These are phyloP conservation scores for Cyclanthera cordifolia DNA, from an alignment of 306 rosid species.

Conservation along the genomic window DNA sequence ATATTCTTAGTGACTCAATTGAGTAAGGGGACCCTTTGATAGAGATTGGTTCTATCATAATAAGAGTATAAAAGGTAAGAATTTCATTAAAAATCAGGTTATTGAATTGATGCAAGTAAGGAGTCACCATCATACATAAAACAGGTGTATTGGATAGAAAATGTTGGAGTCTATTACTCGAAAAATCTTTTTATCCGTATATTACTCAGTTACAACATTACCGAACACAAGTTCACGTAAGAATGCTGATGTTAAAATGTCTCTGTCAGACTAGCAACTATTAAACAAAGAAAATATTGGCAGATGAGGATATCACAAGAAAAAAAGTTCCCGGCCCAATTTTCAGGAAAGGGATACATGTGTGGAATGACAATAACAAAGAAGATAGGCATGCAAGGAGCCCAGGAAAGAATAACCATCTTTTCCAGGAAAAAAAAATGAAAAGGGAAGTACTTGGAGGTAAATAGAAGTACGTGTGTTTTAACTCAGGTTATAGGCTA, in stretches of 20 bases:
- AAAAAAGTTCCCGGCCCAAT: background rate
- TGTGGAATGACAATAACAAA: background rate
- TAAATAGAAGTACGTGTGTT: background rate
- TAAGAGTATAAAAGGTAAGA: constrained; percentile 14
- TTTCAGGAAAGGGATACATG: background rate
- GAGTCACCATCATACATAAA: background rate
- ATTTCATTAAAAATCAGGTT: constrained; percentile 12
- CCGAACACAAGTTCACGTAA: background rate
- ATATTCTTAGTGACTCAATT: too few species aligned
- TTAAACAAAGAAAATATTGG: background rate
- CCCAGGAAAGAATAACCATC: background rate
- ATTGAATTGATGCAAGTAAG: background rate
- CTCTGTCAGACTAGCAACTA: background rate
- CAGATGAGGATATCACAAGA: background rate
- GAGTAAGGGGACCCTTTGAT: too few species aligned
- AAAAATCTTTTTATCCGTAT: background rate
- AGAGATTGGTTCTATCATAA: too few species aligned
- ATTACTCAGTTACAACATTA: background rate
- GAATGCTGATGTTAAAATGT: background rate
- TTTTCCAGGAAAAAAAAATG: background rate
- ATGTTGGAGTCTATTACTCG: background rate
- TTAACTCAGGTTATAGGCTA: background rate
- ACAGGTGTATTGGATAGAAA: background rate
- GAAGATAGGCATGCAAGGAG: background rate
- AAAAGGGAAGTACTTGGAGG: background rate